Evolutionary conservation across 2,329 filamentous ascomycete genomes (phyloP).

Genomic region (Stemphylium vesicarium): DNA sequence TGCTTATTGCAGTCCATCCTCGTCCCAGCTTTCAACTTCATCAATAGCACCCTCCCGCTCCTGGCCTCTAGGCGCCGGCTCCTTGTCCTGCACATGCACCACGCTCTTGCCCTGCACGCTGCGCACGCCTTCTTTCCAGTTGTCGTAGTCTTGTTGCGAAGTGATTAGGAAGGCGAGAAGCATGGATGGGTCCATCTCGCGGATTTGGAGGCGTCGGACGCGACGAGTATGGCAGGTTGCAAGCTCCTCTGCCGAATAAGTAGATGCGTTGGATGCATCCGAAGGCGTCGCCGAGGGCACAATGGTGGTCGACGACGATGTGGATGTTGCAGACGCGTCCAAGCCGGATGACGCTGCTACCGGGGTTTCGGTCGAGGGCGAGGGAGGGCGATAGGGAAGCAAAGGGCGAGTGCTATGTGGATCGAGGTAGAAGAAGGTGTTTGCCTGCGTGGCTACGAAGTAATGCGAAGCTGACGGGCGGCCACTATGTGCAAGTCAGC

Average conservation of each 20-base stretch:
- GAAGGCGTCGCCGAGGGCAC: conserved; percentile 15
- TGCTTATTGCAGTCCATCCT: conserved; percentile 45
- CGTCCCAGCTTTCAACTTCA: conserved; percentile 86
- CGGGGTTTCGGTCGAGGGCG: conserved; percentile 1
- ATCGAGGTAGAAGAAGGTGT: conserved; percentile 91
- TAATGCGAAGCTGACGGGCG: conserved; percentile 89
- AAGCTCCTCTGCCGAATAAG: conserved; percentile 75
- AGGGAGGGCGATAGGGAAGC: conserved; percentile 63
- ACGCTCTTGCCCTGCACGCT: conserved; percentile 78
- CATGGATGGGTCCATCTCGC: conserved; percentile 98
- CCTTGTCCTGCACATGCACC: conserved; percentile 78
- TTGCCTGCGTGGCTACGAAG: conserved; percentile 75
- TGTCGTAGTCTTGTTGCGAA: conserved; percentile 80
- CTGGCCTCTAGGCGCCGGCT: conserved; percentile 59
- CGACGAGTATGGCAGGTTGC: conserved; percentile 87
- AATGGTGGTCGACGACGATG: conserved; percentile 32
- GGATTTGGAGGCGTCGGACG: conserved; percentile 79
- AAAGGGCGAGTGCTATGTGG: conserved; percentile 84
- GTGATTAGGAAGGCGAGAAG: conserved; percentile 89
- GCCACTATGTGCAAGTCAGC: conserved; percentile 63
- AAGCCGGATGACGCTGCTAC: conserved; percentile 2
- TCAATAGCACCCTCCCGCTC: conserved; percentile 80
- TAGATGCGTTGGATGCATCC: conserved; percentile 28
- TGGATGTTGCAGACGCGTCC: conserved; percentile 17
- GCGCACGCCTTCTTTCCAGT: conserved; percentile 79